Conservation (phyloP, 2,329 filamentous ascomycete genomes). For the Talaromyces verruculosus region DNA sequence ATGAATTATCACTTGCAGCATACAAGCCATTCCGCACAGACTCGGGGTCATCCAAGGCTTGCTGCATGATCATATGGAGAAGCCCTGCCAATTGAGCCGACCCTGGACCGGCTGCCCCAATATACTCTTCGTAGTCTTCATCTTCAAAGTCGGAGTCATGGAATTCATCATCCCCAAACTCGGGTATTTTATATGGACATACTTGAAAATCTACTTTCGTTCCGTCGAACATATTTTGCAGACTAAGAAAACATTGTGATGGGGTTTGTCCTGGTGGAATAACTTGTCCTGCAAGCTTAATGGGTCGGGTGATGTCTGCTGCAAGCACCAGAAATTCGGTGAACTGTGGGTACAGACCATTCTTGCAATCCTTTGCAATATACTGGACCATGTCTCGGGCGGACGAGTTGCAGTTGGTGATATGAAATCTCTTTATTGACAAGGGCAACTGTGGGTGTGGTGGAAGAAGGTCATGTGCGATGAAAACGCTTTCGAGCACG, state of each 20-base stretch:
- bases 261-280: conserved; percentile 25
- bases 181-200: background rate
- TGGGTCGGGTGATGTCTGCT: conserved; percentile 25
- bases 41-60: background rate
- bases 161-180: background rate
- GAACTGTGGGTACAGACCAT: conserved; percentile 25
- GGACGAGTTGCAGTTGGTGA: conserved; percentile 29
- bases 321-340: conserved; percentile 23
- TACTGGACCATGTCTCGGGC: conserved; percentile 24
- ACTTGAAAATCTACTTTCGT: conserved; percentile 13
- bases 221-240: conserved; percentile 25
- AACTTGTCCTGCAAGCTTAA: conserved; percentile 23
- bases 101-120: background rate
- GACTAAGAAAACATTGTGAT: conserved; percentile 22
- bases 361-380: conserved; percentile 26
- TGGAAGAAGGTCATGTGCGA: conserved; percentile 28
- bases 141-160: background rate
- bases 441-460: conserved; percentile 25
- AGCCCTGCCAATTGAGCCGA: background rate
- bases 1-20: background rate
- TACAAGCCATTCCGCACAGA: background rate
- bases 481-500: conserved; percentile 22
- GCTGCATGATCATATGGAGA: background rate
- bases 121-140: background rate
- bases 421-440: conserved; percentile 23